Base-by-base conservation (phyloP, 2,329 filamentous ascomycete genomes). In the Elsinoe australis region DNA sequence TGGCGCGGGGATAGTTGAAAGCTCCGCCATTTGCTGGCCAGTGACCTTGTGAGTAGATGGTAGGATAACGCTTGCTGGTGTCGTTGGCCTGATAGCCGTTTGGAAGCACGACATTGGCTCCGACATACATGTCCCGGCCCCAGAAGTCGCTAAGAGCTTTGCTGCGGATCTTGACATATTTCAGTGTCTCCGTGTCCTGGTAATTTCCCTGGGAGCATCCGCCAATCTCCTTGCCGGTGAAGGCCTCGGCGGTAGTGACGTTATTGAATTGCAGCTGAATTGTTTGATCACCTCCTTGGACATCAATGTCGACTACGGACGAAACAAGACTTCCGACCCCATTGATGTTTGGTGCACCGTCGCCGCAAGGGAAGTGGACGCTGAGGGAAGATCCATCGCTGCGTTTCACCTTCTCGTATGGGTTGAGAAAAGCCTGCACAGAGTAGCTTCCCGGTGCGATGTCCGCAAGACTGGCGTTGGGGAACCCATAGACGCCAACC, bases 151-250 rank as follows among this genome's bases (percentile, higher is more conserved):
- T 64, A 21, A 67, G 52, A 26, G 56, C 57, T n/a, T 60, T 51
- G 49, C 64, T 66, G 17, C 62, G 63, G 12, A 67, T 66, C 52
- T 67, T 67, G 54, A 66, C 42, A 41, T 64, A 52, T 49, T 65
- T 66, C 2, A 66, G 46, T 3, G 50, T 50, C 5, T 60, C 55
- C 0, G 59, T 64, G 21, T 67, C 63, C 22, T 55, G 51, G 44
- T 66, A 66, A 47, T 67, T 67, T n/a, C 63, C 64, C 47, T 67
- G 65, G 15, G 57, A 52, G 51, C 65, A 66, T 3, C 62, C 62
- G 1, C 65, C 64, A 22, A 66, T 64, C 48, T 67, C 65, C 5
- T 52, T 59, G 3, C 64, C 64, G 12, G 52, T 56, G 46, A 63
- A 61, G 1, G 52, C 39, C n/a, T 56, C 53, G 2, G 50, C 15